Evolutionary conservation across 169 alveolate species (phyloP), one percentile per base, ranked within the genome.

Genomic region (Sarcocystis neurona): DNA sequence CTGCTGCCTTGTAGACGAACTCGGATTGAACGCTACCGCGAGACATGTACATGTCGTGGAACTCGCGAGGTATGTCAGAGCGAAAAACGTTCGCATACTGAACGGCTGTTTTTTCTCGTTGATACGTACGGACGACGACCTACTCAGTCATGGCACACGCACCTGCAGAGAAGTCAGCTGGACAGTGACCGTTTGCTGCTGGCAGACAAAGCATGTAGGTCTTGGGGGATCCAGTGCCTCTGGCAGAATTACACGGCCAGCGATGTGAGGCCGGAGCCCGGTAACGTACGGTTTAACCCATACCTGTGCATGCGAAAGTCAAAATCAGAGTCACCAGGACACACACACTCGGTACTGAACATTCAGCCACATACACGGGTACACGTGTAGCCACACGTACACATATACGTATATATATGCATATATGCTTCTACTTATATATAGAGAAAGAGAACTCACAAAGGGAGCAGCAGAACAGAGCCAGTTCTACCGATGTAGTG

Each of bases 221-320:
- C 39, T 23, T n/a, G 85, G 85, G 4, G 85, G 85, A 12, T 77
- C 85, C 37, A 79, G 30, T 5, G 37, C 46, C 39, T 47, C 75
- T 32, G 74, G 87, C 39, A 79, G 75, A 44, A 79, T 44, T 43
- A 79, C 75, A 56, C 75, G 68, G 12, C 85, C 85, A 23, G 37
- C 58, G 3, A 30, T 20, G 1, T 56, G n/a, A 15, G 75, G 47
- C 15, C 74, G 70, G 12, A 27, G 41, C 32, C 87, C 87, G 23
- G 87, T 79, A 12, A 79, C 87, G n/a, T 34, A 79, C n/a, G 87
- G 87, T 34, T 79, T 79, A 6, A 79, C 87, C 87, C 87, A 79
- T 5, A 79, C 87, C 87, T 79, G 87, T 15, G 41, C n/a, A 5
- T 18, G 37, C n/a, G 41, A 63, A n/a, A 15, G 75, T 5, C 10